phyloP scores from a whole-genome alignment of 441 rosid species.

The Gossypium davidsonii region DNA sequence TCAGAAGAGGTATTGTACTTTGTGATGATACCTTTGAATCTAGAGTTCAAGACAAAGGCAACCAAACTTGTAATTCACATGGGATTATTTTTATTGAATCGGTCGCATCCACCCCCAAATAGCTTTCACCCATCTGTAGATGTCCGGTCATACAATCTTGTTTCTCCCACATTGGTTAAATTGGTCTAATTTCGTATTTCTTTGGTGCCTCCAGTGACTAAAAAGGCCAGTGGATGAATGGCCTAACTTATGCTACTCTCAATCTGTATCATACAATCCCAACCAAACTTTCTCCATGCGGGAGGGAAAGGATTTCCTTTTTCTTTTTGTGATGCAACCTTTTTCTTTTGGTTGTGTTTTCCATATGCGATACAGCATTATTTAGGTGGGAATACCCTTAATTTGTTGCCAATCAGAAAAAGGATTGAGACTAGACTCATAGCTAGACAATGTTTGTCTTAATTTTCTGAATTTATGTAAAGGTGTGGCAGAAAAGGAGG shows the following conservation, averaged over 20 bases:
- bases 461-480: conserved; percentile 6
- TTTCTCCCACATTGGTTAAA: not conserved
- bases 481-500: conserved; percentile 20
- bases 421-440: not conserved
- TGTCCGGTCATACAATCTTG: not conserved
- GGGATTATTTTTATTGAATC: not conserved
- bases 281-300: not conserved
- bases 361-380: not conserved
- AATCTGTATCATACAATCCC: not conserved
- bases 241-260: not conserved
- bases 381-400: conserved; percentile 10
- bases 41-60: conserved; percentile 11
- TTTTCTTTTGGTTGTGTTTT: not conserved
- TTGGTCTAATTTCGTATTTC: not conserved
- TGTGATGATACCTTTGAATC: conserved; percentile 17
- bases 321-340: conserved; percentile 9
- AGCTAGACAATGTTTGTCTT: not conserved
- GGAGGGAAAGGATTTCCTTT: not conserved
- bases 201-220: not conserved
- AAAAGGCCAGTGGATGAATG: not conserved
- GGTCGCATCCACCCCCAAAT: not conserved
- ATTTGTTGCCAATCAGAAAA: not conserved
- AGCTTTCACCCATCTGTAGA: not conserved
- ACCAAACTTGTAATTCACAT: conserved; percentile 9
- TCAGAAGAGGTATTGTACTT: not conserved